Evolutionary conservation across 1,284 basidiomycete species (phyloP), one percentile per base, ranked within the genome.

Genomic region (Leccinum subspadiceum): DNA sequence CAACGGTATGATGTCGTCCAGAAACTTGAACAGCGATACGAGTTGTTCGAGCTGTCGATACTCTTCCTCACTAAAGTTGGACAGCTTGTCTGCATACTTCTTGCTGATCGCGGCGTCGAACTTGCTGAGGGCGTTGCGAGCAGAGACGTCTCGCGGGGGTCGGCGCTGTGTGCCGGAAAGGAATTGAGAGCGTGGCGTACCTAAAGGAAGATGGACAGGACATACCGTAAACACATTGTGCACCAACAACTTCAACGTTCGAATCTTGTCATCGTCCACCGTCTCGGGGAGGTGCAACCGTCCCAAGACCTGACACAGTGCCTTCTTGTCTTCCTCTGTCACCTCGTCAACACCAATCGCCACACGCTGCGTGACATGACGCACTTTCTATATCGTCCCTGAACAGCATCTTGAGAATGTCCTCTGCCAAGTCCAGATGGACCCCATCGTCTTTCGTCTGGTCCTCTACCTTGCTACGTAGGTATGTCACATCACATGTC

Each of bases 391-490:
- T 68, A 2, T 77, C 75, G 48, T 74, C 73, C 29, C 75, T 76
- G 68, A 88, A 87, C 57, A 89, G 70, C 2, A 77, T 80, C 67
- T 85, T 84, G 52, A 96, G 75, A 41, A 98, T 82, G 55, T 92
- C 87, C 50, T 85, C 76, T 4, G 89, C 93, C 2, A 98, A 76
- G 62, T 95, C 90, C 20, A 92, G 78, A 69, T 98, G 96, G 2
- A 93, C 78, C 7, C 76, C 67, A 13, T 81, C 74, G 65, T 89
- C 82, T 62, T 76, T 65, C 54, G 70, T 60, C 67, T 76, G 67
- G 67, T 77, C 73, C 3, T 74, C 71, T 1, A 79, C 67, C 26
- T 77, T 74, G 5, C 50, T 51, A 20, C 24, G 4, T 51, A 51
- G 22, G 24, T 9, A 20, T 17, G 29, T 33, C 50, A 10, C 50